These are phyloP conservation scores for Tuctoria greenei DNA, from an alignment of 176 grass and related monocot genomes.

Conservation along the genomic window DNA sequence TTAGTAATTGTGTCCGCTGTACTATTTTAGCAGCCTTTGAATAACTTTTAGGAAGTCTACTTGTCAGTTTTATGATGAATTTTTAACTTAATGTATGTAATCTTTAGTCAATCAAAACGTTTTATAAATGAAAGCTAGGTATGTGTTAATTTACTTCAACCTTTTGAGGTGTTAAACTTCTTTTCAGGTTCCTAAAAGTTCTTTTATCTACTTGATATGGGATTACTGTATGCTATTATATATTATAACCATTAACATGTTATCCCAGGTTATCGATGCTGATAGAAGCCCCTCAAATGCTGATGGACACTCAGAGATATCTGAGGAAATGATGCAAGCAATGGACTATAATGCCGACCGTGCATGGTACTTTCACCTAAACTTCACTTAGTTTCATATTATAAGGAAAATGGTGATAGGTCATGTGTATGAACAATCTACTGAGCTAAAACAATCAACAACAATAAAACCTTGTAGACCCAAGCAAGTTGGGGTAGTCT, in stretches of 20 bases:
- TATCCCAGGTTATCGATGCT: constrained; percentile 56
- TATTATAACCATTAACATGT: constrained; percentile 21
- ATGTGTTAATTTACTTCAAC: not conserved
- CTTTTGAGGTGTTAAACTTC: constrained; percentile 1
- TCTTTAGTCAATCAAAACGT: not conserved
- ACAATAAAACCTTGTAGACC: too few species aligned
- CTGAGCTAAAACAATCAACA: not conserved
- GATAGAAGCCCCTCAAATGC: constrained; percentile 63
- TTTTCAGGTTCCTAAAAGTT: constrained; percentile 16
- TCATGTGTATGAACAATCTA: not conserved
- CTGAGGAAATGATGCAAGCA: constrained; percentile 91
- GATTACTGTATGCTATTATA: constrained; percentile 29
- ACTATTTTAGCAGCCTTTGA: not conserved
- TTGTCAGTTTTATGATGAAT: not conserved
- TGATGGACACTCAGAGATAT: constrained; percentile 65
- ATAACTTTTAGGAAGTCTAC: not conserved
- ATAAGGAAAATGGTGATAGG: not conserved
- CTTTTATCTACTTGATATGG: constrained; percentile 1
- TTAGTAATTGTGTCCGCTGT: not conserved
- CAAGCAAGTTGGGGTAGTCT: too few species aligned
- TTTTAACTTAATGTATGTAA: not conserved
- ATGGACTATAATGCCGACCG: constrained; percentile 95
- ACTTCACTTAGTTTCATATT: not conserved
- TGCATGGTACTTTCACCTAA: constrained; percentile 68
- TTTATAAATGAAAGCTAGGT: not conserved